Evolutionary conservation across 2,329 filamentous ascomycete genomes (phyloP).

Genomic region (Colletotrichum plurivorum): DNA sequence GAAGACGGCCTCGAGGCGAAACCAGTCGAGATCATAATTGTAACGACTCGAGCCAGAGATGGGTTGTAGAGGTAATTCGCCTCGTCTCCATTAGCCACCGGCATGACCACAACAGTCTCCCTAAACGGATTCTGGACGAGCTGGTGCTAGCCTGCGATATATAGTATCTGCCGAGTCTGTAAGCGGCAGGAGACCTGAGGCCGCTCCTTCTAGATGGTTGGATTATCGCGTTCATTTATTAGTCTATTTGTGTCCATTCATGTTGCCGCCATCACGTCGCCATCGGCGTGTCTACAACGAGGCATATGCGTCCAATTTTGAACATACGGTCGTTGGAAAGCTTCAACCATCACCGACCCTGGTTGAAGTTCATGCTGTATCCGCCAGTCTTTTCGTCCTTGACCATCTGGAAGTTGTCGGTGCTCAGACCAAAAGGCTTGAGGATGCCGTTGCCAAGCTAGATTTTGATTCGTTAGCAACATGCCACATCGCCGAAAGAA

Average conservation of each 20-base stretch:
- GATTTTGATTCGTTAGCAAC: conserved; percentile 26
- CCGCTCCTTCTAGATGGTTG: neutral
- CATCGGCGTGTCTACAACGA: neutral
- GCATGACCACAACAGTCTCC: too few species aligned
- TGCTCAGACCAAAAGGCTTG: conserved; percentile 93
- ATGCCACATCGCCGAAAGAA: neutral
- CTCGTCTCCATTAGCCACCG: too few species aligned
- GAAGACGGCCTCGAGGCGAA: too few species aligned
- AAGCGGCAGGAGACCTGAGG: too few species aligned
- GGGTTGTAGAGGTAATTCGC: too few species aligned
- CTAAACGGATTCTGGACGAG: too few species aligned
- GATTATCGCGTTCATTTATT: neutral
- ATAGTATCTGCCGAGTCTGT: too few species aligned
- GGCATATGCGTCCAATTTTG: neutral
- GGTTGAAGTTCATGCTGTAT: conserved; percentile 92
- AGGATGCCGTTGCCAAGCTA: conserved; percentile 90
- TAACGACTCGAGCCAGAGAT: too few species aligned
- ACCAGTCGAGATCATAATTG: too few species aligned
- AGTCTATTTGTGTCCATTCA: neutral
- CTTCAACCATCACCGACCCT: conserved; percentile 44
- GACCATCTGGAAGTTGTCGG: conserved; percentile 93
- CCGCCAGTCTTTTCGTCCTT: conserved; percentile 92
- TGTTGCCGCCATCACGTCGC: too few species aligned
- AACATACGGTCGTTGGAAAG: neutral
- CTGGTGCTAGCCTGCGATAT: too few species aligned